phyloP scores from a whole-genome alignment of 75 land plant species.

The Pseudotsuga menziesii region DNA sequence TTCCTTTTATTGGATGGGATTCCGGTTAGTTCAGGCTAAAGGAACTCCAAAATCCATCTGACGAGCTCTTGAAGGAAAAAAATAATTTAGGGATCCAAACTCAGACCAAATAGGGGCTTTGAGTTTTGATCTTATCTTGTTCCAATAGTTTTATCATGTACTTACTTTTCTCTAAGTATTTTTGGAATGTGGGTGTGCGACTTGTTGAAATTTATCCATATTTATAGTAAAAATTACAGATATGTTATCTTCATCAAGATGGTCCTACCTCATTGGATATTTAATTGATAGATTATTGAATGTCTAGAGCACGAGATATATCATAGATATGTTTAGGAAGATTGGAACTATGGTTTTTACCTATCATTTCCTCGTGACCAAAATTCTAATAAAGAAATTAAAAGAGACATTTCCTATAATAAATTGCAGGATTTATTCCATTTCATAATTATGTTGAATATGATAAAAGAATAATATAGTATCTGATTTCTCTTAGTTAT shows the following conservation, averaged over 20 bases:
- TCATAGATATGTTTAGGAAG: background rate
- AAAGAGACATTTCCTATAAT: no score
- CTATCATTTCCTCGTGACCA: no score
- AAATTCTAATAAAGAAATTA: no score
- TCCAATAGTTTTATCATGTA: background rate
- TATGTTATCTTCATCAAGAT: no score
- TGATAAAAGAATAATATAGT: no score
- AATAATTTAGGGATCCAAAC: background rate
- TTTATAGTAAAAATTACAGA: no score
- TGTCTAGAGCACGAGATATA: background rate
- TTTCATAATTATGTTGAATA: no score
- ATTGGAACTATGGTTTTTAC: background rate
- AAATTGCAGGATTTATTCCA: no score
- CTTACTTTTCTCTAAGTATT: background rate
- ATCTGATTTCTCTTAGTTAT: no score
- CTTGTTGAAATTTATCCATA: background rate
- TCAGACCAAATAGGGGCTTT: background rate
- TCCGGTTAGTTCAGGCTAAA: constrained; percentile 1
- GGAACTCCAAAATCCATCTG: background rate
- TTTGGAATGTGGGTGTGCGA: background rate
- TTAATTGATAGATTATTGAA: background rate
- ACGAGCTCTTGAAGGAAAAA: background rate
- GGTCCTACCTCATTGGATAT: no score
- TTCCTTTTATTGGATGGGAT: constrained; percentile 16
- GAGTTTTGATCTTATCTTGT: background rate